These are phyloP conservation scores for Ceratobasidium papillatum DNA, from an alignment of 1,284 basidiomycete genomes.

Conservation along the genomic window DNA sequence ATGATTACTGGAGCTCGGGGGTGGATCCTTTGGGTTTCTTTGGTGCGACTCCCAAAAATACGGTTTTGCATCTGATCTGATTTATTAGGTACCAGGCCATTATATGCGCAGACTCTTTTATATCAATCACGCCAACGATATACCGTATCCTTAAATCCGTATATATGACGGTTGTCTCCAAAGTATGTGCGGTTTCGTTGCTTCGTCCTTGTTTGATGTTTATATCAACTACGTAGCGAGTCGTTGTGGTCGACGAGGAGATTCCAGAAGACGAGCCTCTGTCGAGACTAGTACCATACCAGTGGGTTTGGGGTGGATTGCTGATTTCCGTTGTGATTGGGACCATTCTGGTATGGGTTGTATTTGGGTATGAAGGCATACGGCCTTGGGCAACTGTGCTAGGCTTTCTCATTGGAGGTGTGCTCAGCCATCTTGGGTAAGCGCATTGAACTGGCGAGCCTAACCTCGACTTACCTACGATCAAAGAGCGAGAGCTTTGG, in stretches of 20 bases:
- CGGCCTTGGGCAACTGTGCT: conserved; percentile 92
- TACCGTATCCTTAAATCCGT: conserved; percentile 9
- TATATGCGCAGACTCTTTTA: conserved; percentile 90
- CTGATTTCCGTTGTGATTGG: conserved; percentile 70
- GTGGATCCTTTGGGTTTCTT: conserved; percentile 94
- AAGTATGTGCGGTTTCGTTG: not conserved
- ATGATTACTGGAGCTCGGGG: conserved; percentile 86
- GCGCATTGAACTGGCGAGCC: conserved; percentile 47
- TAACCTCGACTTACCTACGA: not conserved
- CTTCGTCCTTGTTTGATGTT: not conserved
- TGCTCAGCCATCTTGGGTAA: conserved; percentile 88
- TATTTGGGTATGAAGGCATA: conserved; percentile 91
- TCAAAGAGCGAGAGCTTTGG: conserved; percentile 82
- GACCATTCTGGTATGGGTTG: conserved; percentile 81
- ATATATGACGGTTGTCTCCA: conserved; percentile 14
- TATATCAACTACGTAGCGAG: not conserved
- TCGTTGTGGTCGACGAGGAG: conserved; percentile 1
- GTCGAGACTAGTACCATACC: conserved; percentile 75
- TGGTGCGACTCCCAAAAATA: conserved; percentile 55
- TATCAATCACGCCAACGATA: conserved; percentile 76
- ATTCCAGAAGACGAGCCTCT: conserved; percentile 30
- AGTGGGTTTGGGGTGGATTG: conserved; percentile 81
- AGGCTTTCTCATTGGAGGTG: conserved; percentile 82
- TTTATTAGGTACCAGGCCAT: conserved; percentile 62
- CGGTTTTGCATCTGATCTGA: not conserved